A percentile compares a stretch with the other conserved stretches of the same genome.
Conservation (phyloP, 306 rosid species). For the Cajanus cajan region DNA sequence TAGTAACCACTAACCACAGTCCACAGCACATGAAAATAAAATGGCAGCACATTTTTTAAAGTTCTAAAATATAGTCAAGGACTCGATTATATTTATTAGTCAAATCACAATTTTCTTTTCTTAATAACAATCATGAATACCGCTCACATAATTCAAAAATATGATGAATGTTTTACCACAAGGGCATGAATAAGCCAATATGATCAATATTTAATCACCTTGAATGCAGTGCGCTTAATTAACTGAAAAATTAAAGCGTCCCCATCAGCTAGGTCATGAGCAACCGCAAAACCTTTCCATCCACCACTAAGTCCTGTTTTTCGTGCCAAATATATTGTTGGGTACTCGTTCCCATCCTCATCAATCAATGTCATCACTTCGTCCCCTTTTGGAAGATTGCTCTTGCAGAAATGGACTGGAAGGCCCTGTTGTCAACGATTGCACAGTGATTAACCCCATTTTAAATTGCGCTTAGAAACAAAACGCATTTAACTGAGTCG, state of each 20-base stretch:
- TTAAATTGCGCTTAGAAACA: not conserved
- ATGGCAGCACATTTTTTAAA: not conserved
- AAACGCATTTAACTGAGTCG: not conserved
- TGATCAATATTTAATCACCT: slow-evolving; percentile 53
- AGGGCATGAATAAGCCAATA: slow-evolving; percentile 7
- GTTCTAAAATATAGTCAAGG: not conserved
- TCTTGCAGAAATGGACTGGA: slow-evolving; percentile 53
- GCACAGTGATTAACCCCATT: slow-evolving; percentile 2
- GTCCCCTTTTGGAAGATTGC: slow-evolving; percentile 47
- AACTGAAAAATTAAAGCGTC: slow-evolving; percentile 78
- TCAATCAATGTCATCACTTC: slow-evolving; percentile 52
- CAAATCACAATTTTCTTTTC: not conserved
- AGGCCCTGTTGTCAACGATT: slow-evolving; percentile 57
- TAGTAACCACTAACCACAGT: not conserved
- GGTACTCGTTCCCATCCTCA: slow-evolving; percentile 56
- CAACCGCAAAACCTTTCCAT: slow-evolving; percentile 79
- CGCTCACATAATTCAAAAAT: not conserved
- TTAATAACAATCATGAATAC: slow-evolving; percentile 1
- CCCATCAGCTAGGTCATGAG: slow-evolving; percentile 74
- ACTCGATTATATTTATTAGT: not conserved
- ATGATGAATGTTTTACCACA: not conserved
- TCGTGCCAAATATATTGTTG: slow-evolving; percentile 51
- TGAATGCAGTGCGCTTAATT: slow-evolving; percentile 52
- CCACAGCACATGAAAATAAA: slow-evolving; percentile 17
- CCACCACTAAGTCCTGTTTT: slow-evolving; percentile 77